Evolutionary conservation across 2,329 filamentous ascomycete species (phyloP).

Genomic region (Colletotrichum destructivum): DNA sequence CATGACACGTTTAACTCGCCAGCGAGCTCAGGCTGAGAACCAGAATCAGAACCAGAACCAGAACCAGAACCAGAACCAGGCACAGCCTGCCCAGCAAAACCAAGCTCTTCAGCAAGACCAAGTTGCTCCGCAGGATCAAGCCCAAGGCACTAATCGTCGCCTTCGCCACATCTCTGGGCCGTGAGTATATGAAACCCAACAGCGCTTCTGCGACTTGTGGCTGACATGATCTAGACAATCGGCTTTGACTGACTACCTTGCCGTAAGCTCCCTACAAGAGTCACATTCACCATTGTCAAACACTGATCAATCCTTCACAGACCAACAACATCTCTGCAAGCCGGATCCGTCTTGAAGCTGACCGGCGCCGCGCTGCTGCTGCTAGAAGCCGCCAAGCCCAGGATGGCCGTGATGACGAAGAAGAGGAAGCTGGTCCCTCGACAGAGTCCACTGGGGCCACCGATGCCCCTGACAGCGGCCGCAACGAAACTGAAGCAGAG

Average conservation of each 20-base stretch:
- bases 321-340: slow-evolving; percentile 80
- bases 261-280: slow-evolving; percentile 52
- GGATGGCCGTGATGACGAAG: slow-evolving; percentile 48
- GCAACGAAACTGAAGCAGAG: slow-evolving; percentile 44
- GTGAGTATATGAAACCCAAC: slow-evolving; percentile 13
- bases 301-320: slow-evolving; percentile 51
- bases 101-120: slow-evolving; percentile 15
- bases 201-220: not conserved
- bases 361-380: slow-evolving; percentile 57
- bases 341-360: slow-evolving; percentile 67
- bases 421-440: slow-evolving; percentile 36
- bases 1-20: slow-evolving; percentile 15
- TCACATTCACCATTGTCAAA: not conserved
- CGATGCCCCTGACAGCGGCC: slow-evolving; percentile 12
- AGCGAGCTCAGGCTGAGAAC: slow-evolving; percentile 18
- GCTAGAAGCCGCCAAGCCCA: slow-evolving; percentile 45
- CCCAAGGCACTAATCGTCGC: slow-evolving; percentile 8
- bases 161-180: slow-evolving; percentile 37
- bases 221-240: slow-evolving; percentile 58
- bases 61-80: not conserved
- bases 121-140: slow-evolving; percentile 22
- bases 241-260: slow-evolving; percentile 68
- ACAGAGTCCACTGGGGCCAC: slow-evolving; percentile 41
- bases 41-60: not conserved
- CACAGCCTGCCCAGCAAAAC: slow-evolving; percentile 21